Percentiles rank a stretch among this genome's conserved stretches.
Conservation (phyloP, 495 filamentous ascomycete species). For the Lophium mytilinum region DNA sequence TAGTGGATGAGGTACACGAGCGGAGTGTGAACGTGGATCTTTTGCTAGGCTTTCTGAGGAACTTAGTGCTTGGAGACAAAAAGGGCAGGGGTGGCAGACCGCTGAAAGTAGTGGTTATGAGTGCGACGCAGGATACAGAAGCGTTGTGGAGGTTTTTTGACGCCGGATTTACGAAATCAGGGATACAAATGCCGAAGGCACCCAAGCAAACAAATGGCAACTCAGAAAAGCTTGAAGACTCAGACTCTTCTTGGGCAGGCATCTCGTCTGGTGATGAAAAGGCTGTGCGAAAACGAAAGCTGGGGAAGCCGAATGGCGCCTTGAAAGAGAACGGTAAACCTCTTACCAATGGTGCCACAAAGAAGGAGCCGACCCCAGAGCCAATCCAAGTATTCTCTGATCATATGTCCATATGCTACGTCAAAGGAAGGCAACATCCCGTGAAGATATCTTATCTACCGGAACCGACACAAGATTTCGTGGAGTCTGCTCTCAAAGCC, state of each 20-base stretch:
- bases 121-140: conserved; percentile 85
- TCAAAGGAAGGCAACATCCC: conserved; percentile 82
- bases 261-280: conserved; percentile 3
- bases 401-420: conserved; percentile 53
- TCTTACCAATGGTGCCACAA: neutral
- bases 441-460: conserved; percentile 72
- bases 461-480: conserved; percentile 71
- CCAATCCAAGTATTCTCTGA: neutral
- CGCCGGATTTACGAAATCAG: neutral
- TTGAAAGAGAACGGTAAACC: neutral
- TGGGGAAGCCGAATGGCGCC: neutral
- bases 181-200: neutral
- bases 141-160: conserved; percentile 68
- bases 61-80: conserved; percentile 51
- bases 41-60: conserved; percentile 76
- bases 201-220: neutral
- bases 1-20: conserved; percentile 97
- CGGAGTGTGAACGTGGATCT: conserved; percentile 94
- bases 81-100: conserved; percentile 42
- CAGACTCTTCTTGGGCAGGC: neutral
- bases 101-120: conserved; percentile 91
- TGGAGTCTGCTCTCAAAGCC: conserved; percentile 69
- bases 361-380: neutral
- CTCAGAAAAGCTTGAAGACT: neutral
- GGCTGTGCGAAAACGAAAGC: neutral